Evolutionary conservation across 257 asterid genomes (phyloP), one percentile per base, ranked within the genome.

Genomic region (Avicennia marina): DNA sequence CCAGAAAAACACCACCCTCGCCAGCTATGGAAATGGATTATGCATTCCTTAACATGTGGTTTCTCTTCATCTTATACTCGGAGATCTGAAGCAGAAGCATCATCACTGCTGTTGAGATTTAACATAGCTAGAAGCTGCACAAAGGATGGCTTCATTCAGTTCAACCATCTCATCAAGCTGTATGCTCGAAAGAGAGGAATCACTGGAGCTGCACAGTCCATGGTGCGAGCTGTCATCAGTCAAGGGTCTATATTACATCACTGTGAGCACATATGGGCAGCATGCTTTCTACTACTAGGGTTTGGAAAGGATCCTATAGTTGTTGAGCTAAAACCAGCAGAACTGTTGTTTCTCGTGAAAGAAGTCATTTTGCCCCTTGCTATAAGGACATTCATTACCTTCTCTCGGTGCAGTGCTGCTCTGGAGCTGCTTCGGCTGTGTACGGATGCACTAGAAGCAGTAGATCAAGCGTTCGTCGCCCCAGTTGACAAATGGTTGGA

Each of bases 401-500:
- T 72, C 67, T 85, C 94, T 4, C 63, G 87, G 25, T 85, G 94
- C 75, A 55, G 58, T 52, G 81, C 85, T n/a, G 94, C 87, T 19
- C 47, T 81, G 42, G 90, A 85, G 62, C 79, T 85, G 46, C 90
- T 85, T 42, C 73, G 90, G 44, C 78, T 74, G 12, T 81, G 85
- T 34, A 81, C 94, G 18, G 87, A 85, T 18, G 87, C 85, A 15
- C 51, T 85, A 27, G 94, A 85, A 73, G 81, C 87, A 0, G 82
- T 90, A 7, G 94, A 85, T 54, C 80, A 81, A 56, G 83, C 72
- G 33, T 77, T 85, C 19, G 82, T 81, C 5, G 75, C 90, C 12
- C 94, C 94, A 0, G 87, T 81, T 11, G 85, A 84, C 41, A 84
- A 78, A 61, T 84, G 94, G 89, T 69, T 90, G 81, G 91, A 89